These are phyloP conservation scores for Pythium phragmitis DNA, from an alignment of 352 stramenopile genomes.

Conservation along the genomic window DNA sequence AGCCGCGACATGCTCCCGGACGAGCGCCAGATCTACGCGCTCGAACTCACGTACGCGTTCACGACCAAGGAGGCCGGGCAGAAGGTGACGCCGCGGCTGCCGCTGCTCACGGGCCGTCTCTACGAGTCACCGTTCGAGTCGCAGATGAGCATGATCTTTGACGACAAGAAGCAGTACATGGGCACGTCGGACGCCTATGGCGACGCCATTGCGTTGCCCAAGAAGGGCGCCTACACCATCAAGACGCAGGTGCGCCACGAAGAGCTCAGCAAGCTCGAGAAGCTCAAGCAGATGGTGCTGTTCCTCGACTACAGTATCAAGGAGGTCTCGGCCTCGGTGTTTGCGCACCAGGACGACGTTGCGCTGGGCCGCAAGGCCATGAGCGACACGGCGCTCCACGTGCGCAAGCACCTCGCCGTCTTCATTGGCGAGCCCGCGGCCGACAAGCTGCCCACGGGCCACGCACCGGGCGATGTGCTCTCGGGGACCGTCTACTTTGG, in stretches of 20 bases:
- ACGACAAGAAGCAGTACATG: slow-evolving; percentile 92
- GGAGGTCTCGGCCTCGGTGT: slow-evolving; percentile 62
- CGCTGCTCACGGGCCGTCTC: slow-evolving; percentile 69
- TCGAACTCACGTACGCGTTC: slow-evolving; percentile 91
- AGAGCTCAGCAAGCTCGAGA: slow-evolving; percentile 77
- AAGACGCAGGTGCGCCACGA: slow-evolving; percentile 80
- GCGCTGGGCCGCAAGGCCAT: slow-evolving; percentile 60
- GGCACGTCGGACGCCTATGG: slow-evolving; percentile 85
- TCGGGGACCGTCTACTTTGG: slow-evolving; percentile 71
- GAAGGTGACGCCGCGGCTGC: slow-evolving; percentile 78
- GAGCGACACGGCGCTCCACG: slow-evolving; percentile 41
- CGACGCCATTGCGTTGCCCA: slow-evolving; percentile 64
- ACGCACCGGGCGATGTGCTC: slow-evolving; percentile 59
- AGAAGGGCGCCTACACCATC: slow-evolving; percentile 85
- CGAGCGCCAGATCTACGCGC: slow-evolving; percentile 86
- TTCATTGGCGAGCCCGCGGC: slow-evolving; percentile 69
- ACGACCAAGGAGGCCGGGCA: slow-evolving; percentile 74
- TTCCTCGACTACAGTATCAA: slow-evolving; percentile 73
- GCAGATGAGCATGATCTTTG: slow-evolving; percentile 93
- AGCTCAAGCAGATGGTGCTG: slow-evolving; percentile 80
- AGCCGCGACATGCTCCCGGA: slow-evolving; percentile 82
- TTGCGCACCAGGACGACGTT: slow-evolving; percentile 63
- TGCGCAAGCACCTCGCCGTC: slow-evolving; percentile 64
- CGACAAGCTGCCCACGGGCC: slow-evolving; percentile 67
- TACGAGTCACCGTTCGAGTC: slow-evolving; percentile 94